These are phyloP conservation scores for Tolypocladium inflatum DNA, from an alignment of 2,329 filamentous ascomycete species.

Conservation along the genomic window DNA sequence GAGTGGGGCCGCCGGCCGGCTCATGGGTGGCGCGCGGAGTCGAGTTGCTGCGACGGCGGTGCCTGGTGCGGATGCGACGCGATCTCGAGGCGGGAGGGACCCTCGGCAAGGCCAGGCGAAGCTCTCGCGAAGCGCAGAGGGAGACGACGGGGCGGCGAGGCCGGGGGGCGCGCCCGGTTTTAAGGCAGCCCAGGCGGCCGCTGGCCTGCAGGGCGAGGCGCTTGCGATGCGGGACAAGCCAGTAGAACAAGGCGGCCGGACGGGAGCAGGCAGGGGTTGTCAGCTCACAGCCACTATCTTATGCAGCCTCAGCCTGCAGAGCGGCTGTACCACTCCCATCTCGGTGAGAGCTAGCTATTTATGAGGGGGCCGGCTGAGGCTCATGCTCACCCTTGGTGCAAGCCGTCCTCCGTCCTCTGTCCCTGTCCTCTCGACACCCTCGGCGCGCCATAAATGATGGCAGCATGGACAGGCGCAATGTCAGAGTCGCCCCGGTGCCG, in stretches of 20 bases:
- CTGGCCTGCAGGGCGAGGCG: not conserved
- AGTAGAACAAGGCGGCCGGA: not conserved
- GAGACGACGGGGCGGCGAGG: not conserved
- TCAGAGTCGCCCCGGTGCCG: not conserved
- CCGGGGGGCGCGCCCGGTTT: not conserved
- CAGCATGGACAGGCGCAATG: not conserved
- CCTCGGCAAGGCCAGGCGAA: not conserved
- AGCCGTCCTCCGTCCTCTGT: not conserved
- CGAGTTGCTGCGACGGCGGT: not conserved
- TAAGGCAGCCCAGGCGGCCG: not conserved
- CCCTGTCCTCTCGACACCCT: not conserved
- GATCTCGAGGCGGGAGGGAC: not conserved
- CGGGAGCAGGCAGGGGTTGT: not conserved
- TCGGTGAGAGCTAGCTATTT: not conserved
- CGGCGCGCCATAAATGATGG: not conserved
- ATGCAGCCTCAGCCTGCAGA: not conserved
- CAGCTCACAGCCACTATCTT: not conserved
- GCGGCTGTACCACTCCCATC: not conserved
- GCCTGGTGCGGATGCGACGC: not conserved
- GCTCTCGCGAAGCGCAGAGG: not conserved
- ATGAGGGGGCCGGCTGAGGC: not conserved
- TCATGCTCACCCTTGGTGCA: not conserved
- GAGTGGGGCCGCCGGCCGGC: not conserved
- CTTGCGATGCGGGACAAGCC: not conserved
- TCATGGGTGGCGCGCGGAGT: not conserved